Base-by-base conservation (phyloP, 2,329 filamentous ascomycete species). In the Lithohypha guttulata region DNA sequence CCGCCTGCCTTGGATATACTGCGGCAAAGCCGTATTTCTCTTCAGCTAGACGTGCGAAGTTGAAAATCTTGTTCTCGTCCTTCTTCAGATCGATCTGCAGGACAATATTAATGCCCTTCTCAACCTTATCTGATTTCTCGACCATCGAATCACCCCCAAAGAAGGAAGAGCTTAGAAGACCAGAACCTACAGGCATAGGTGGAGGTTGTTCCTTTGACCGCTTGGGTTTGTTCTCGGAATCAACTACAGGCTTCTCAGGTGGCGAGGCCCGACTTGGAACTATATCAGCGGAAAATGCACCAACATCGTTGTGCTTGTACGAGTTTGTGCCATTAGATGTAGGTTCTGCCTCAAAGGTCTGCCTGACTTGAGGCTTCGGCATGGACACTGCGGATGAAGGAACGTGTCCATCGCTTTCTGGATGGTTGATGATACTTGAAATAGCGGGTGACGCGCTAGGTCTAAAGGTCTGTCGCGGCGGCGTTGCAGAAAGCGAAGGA, bases 11-110 rank as follows among this genome's bases (percentile, higher is more conserved):
- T 20, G 91, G 91, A 57, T 96, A 87, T 23, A 96, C 70, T 0
- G 89, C 91, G 45, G 93, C 86, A 70, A 89, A 94, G 17, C 91
- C 91, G 58, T 95, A 96, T 46, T 81, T 82, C 47, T 93, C 86
- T 60, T 94, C 85, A 8, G 93, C 91, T 61, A 96, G 71, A 30
- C 85, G 84, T 54, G 89, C 87, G 49, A 96, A 95, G 59, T 96
- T 96, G 62, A 98, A 77, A 45, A 93, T 89, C 50, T 89, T 85
- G 58, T 94, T 94, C 23, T 76, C 81, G 51, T 84, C 78, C 27
- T 85, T 84, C 42, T 80, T 75, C 26, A 98, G 71, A 0, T 83
- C 77, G 42, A 98, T 79, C 40, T 82, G 79, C 13, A 98, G 71
- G 38, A 93, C 74, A 46, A 98, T 94, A 3, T 77, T 93, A 27